Conservation (phyloP, 2,329 filamentous ascomycete genomes). For the Stagonosporopsis chrysanthemi region DNA sequence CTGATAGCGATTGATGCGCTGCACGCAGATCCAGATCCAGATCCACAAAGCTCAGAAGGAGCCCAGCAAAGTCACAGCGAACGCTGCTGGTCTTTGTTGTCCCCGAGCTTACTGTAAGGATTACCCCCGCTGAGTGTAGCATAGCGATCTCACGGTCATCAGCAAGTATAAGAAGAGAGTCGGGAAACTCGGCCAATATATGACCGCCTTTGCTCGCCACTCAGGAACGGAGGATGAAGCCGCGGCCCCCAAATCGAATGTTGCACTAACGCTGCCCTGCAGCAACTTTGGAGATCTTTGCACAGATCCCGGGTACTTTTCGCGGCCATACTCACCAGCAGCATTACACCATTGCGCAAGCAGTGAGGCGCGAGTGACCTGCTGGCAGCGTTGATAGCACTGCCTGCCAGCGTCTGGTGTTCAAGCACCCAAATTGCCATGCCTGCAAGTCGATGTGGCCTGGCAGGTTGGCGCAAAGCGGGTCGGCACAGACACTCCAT, state of each 20-base stretch:
- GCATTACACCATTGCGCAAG: background rate
- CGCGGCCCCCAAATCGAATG: conserved; percentile 6
- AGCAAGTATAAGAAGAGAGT: background rate
- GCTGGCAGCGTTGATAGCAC: background rate
- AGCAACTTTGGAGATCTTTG: conserved; percentile 2
- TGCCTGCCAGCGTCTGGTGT: background rate
- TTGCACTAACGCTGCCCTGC: conserved; percentile 12
- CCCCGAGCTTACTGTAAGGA: background rate
- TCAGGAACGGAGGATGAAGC: conserved; percentile 14
- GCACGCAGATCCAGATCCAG: background rate
- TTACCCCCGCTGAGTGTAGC: background rate
- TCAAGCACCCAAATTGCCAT: conserved; percentile 4
- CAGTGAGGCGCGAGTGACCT: background rate
- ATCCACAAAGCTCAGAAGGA: background rate
- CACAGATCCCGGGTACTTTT: conserved; percentile 10
- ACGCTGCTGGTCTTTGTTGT: background rate
- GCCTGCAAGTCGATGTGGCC: background rate
- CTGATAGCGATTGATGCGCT: conserved; percentile 2
- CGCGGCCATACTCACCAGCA: conserved; percentile 1
- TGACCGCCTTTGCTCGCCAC: conserved; percentile 18
- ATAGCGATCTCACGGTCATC: background rate
- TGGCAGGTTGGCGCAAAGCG: conserved; percentile 11
- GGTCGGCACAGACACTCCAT: conserved; percentile 16
- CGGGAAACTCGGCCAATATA: conserved; percentile 12
- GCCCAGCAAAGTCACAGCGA: background rate